Percentiles rank a stretch among this genome's conserved stretches.
phyloP scores from a whole-genome alignment of 768 basidiomycete genomes.

The Trametes villosa region DNA sequence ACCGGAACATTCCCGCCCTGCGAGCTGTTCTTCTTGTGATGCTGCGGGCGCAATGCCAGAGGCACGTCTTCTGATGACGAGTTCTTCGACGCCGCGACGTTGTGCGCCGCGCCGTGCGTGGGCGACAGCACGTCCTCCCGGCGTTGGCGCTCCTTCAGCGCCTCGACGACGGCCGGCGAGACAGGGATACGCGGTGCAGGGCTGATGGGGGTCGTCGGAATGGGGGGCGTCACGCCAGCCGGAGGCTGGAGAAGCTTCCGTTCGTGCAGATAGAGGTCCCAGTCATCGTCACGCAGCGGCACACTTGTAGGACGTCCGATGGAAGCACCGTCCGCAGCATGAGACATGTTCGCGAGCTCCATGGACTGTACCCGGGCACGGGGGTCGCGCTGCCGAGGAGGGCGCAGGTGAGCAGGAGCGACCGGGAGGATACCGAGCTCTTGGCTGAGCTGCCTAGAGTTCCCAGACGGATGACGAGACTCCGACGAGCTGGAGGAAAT shows the following conservation, averaged over 20 bases:
- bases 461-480: slow-evolving; percentile 61
- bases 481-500: slow-evolving; percentile 58
- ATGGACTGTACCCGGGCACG: slow-evolving; percentile 73
- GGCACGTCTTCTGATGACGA: slow-evolving; percentile 50
- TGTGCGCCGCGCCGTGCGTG: not conserved
- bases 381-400: slow-evolving; percentile 70
- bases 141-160: slow-evolving; percentile 68
- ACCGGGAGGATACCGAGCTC: slow-evolving; percentile 61
- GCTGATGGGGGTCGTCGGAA: slow-evolving; percentile 56
- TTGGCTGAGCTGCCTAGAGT: slow-evolving; percentile 71
- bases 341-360: slow-evolving; percentile 54
- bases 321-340: slow-evolving; percentile 50
- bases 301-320: slow-evolving; percentile 74
- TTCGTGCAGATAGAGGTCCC: slow-evolving; percentile 86
- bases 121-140: slow-evolving; percentile 69
- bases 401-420: slow-evolving; percentile 62
- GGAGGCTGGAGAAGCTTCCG: slow-evolving; percentile 86
- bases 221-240: slow-evolving; percentile 78
- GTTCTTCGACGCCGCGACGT: slow-evolving; percentile 5
- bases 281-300: slow-evolving; percentile 77
- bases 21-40: slow-evolving; percentile 30
- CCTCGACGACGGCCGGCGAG: slow-evolving; percentile 75
- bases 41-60: slow-evolving; percentile 30
- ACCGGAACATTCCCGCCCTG: slow-evolving; percentile 44
- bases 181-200: slow-evolving; percentile 55